These are phyloP conservation scores for Fusarium humuli DNA, from an alignment of 2,329 filamentous ascomycete species.

Conservation along the genomic window DNA sequence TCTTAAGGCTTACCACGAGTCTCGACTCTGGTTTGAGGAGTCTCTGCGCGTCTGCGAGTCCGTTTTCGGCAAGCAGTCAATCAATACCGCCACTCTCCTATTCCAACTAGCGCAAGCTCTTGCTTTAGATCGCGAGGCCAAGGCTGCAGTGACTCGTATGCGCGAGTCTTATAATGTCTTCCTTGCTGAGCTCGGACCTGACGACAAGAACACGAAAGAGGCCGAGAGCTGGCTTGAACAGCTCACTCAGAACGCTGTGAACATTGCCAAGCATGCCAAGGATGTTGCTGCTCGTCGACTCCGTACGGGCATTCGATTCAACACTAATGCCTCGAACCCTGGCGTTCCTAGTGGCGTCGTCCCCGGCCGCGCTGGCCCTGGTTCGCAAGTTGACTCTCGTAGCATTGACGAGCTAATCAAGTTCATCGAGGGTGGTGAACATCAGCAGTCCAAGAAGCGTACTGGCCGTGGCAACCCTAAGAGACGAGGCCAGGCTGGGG, in stretches of 20 bases:
- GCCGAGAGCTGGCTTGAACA: constrained; percentile 97
- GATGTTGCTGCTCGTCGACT: constrained; percentile 81
- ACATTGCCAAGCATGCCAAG: constrained; percentile 93
- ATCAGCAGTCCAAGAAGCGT: constrained; percentile 68
- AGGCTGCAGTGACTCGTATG: constrained; percentile 92
- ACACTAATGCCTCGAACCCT: constrained; percentile 50
- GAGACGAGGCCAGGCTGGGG: constrained; percentile 56
- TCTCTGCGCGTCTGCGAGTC: constrained; percentile 89
- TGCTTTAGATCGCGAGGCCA: constrained; percentile 94
- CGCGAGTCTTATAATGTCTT: constrained; percentile 97
- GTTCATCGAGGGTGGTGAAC: constrained; percentile 86
- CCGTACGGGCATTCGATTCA: constrained; percentile 76
- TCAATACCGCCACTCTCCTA: constrained; percentile 92
- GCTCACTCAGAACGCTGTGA: constrained; percentile 93
- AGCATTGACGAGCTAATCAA: constrained; percentile 94
- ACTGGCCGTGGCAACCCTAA: constrained; percentile 67
- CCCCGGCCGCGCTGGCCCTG: constrained; percentile 47
- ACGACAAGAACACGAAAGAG: constrained; percentile 98
- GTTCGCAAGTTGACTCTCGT: constrained; percentile 72
- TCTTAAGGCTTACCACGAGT: constrained; percentile 94
- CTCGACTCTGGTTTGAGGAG: constrained; percentile 95
- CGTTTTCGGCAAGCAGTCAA: constrained; percentile 87
- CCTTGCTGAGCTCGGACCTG: constrained; percentile 83
- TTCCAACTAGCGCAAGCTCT: constrained; percentile 98
- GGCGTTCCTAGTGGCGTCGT: constrained; percentile 47